These are phyloP conservation scores for Umbelopsis isabellina DNA, from an alignment of 192 early-diverging fungal genomes.

Conservation along the genomic window DNA sequence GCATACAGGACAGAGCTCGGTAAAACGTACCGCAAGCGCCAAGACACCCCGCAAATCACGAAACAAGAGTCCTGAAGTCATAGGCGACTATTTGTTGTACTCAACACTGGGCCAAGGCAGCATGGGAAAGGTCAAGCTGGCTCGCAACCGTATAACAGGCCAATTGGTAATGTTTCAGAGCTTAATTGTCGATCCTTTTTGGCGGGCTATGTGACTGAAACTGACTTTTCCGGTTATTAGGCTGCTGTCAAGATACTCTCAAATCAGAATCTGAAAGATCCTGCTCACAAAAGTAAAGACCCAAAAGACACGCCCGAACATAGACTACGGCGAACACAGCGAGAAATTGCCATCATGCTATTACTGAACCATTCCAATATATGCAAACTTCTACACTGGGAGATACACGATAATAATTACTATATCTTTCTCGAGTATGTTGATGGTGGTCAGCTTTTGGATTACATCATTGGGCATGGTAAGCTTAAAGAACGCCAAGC, in stretches of 20 bases:
- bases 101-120: constrained; percentile 34
- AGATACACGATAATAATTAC: constrained; percentile 63
- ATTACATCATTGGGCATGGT: constrained; percentile 82
- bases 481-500: constrained; percentile 81
- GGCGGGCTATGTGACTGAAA: background rate
- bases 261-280: constrained; percentile 31
- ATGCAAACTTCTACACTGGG: constrained; percentile 69
- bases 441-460: constrained; percentile 80
- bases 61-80: constrained; percentile 1
- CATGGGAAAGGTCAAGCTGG: constrained; percentile 44
- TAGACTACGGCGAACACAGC: constrained; percentile 39
- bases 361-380: constrained; percentile 85
- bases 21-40: background rate
- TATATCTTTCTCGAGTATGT: constrained; percentile 81
- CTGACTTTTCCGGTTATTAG: background rate
- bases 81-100: constrained; percentile 1
- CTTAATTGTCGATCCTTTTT: background rate
- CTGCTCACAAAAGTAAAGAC: constrained; percentile 38
- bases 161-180: constrained; percentile 6
- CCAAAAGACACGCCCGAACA: constrained; percentile 44
- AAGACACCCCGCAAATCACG: constrained; percentile 14
- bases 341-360: constrained; percentile 73
- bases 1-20: background rate
- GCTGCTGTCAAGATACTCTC: constrained; percentile 25
- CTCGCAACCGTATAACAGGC: constrained; percentile 15